Percentiles rank a stretch among this genome's conserved stretches.
phyloP scores from a whole-genome alignment of 495 filamentous ascomycete species.

The Lasiosphaeria ovina region DNA sequence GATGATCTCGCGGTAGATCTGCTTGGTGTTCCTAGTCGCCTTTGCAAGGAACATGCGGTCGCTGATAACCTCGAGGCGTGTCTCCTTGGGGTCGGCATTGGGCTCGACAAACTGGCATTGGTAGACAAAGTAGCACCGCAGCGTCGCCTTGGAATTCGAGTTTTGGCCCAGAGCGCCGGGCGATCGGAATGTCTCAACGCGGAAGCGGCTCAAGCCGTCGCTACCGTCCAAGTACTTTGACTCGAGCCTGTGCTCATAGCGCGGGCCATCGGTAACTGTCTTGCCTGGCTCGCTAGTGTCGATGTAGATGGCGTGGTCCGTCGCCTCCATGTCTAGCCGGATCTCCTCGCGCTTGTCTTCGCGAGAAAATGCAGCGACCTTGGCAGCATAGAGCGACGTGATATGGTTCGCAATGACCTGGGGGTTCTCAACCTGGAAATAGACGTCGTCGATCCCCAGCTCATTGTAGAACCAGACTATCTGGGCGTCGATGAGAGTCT shows the following conservation, averaged over 20 bases:
- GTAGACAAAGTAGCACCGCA: slow-evolving; percentile 98
- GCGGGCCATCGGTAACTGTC: slow-evolving; percentile 69
- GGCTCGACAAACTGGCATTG: slow-evolving; percentile 81
- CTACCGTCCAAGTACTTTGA: slow-evolving; percentile 84
- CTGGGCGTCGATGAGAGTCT: slow-evolving; percentile 77
- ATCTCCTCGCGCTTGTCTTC: slow-evolving; percentile 94
- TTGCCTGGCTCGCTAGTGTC: slow-evolving; percentile 91
- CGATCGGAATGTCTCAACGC: slow-evolving; percentile 95
- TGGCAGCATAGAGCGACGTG: slow-evolving; percentile 93
- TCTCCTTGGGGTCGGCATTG: slow-evolving; percentile 74
- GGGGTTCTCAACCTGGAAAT: slow-evolving; percentile 89
- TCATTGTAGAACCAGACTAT: slow-evolving; percentile 96
- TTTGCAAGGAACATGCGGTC: slow-evolving; percentile 94
- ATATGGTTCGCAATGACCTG: slow-evolving; percentile 90
- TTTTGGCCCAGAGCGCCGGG: slow-evolving; percentile 62
- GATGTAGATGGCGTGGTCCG: slow-evolving; percentile 96
- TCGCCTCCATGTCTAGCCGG: slow-evolving; percentile 87
- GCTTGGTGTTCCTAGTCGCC: slow-evolving; percentile 91
- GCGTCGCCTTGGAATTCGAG: slow-evolving; percentile 62
- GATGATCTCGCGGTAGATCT: slow-evolving; percentile 91
- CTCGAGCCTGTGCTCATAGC: slow-evolving; percentile 92
- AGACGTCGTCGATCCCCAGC: slow-evolving; percentile 97
- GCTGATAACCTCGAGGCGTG: slow-evolving; percentile 83
- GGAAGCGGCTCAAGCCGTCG: slow-evolving; percentile 65
- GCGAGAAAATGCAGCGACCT: slow-evolving; percentile 89